Evolutionary conservation across 768 basidiomycete genomes (phyloP), one percentile per base, ranked within the genome.

Genomic region (Termitomyces sp.): DNA sequence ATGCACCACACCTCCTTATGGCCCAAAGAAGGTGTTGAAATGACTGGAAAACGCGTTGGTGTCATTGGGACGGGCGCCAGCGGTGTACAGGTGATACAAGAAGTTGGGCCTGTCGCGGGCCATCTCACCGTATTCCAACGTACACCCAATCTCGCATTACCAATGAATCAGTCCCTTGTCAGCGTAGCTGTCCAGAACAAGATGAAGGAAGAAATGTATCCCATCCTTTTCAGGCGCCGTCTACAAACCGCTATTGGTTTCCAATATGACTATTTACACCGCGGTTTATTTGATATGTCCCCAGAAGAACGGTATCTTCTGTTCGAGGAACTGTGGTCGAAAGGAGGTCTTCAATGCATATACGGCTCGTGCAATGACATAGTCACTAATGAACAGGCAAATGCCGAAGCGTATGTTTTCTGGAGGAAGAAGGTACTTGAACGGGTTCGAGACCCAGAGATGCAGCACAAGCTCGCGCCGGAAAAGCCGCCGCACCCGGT

Each of bases 41-140:
- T 66, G 12, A n/a, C 55, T 4, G 65, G 64, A 22, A 69, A 70
- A 48, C 68, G 66, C 3, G 60, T 70, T 15, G 69, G 62, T 3
- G 59, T 70, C 20, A 33, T 49, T 33, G 48, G 48, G 15, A 49
- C 48, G 1, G 48, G 69, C 0, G 67, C 69, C 10, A 67, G 60
- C 24, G 69, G 67, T 15, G 67, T 70, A 9, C 69, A 70, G 33
- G 54, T 69, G 20, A 49, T 69, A n/a, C 65, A 69, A 49, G 64
- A 66, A 39, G 51, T 53, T 7, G 68, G 66, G 1, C 62, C 64
- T 5, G 20, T 63, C 18, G 64, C 63, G 4, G 28, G 52, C 5
- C 62, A 68, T 39, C 61, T 70, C 31, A 65, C 65, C 13, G 69
- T 70, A n/a, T 70, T 67, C 60, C 69, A 70, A 50, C 69, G 69